These are phyloP conservation scores for Austropuccinia psidii DNA, from an alignment of 1,284 basidiomycete genomes.

Conservation along the genomic window DNA sequence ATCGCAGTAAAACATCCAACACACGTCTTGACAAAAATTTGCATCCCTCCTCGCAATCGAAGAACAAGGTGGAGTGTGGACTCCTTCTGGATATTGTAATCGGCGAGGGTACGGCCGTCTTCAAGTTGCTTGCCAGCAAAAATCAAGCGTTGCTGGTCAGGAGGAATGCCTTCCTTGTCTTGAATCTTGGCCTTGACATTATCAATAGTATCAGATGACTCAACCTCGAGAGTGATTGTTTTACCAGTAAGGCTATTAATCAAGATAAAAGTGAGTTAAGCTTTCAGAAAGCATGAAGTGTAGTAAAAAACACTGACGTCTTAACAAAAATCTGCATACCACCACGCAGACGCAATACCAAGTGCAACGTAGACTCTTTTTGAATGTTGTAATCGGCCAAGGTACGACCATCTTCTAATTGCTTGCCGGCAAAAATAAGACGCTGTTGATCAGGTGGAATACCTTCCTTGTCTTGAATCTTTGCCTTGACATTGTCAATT, in stretches of 20 bases:
- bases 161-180: slow-evolving; percentile 64
- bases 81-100: slow-evolving; percentile 96
- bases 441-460: slow-evolving; percentile 59
- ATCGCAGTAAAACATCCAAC: slow-evolving; percentile 47
- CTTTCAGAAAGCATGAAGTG: neutral
- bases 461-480: slow-evolving; percentile 58
- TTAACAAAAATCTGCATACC: slow-evolving; percentile 62
- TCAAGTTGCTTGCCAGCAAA: slow-evolving; percentile 52
- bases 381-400: slow-evolving; percentile 81
- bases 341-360: slow-evolving; percentile 77
- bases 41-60: slow-evolving; percentile 62
- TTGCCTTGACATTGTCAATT: slow-evolving; percentile 57
- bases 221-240: slow-evolving; percentile 90
- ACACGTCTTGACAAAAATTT: slow-evolving; percentile 31
- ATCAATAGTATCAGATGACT: slow-evolving; percentile 85
- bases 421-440: slow-evolving; percentile 51
- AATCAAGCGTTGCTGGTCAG: slow-evolving; percentile 51
- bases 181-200: slow-evolving; percentile 57
- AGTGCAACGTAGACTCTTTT: slow-evolving; percentile 89
- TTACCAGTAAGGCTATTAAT: slow-evolving; percentile 78
- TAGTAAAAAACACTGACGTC: slow-evolving; percentile 54
- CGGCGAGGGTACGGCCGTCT: slow-evolving; percentile 50
- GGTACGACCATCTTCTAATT: slow-evolving; percentile 49
- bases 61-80: slow-evolving; percentile 93
- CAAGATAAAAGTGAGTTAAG: neutral